Conservation (phyloP, 768 basidiomycete genomes). For the Sporobolomyces roseus region DNA sequence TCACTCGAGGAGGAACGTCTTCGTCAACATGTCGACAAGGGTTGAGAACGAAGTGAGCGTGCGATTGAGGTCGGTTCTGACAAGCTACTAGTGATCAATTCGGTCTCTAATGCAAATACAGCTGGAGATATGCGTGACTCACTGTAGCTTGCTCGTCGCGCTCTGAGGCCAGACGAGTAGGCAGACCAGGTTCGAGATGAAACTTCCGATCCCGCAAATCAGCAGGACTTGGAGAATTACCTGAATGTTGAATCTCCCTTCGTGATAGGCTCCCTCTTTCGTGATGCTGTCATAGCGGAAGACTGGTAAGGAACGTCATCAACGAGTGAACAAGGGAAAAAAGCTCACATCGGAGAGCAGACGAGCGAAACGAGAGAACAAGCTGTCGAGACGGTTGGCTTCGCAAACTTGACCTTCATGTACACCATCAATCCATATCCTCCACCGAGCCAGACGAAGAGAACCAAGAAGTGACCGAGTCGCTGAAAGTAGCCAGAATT, state of each 20-base stretch:
- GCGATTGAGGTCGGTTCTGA: conserved; percentile 60
- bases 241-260: conserved; percentile 38
- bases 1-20: conserved; percentile 74
- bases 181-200: conserved; percentile 79
- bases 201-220: conserved; percentile 70
- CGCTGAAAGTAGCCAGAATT: conserved; percentile 53
- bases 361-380: conserved; percentile 52
- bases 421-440: conserved; percentile 79
- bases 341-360: conserved; percentile 25
- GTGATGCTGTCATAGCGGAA: conserved; percentile 32
- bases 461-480: conserved; percentile 67
- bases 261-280: conserved; percentile 43
- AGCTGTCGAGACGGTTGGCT: conserved; percentile 42
- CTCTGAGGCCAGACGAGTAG: conserved; percentile 76
- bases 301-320: not conserved
- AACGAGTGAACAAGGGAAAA: not conserved
- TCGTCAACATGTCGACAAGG: conserved; percentile 72
- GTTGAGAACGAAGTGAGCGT: conserved; percentile 83
- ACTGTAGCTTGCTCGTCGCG: conserved; percentile 75
- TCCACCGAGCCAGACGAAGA: conserved; percentile 72
- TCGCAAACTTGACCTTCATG: conserved; percentile 64
- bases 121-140: not conserved
- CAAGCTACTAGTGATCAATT: not conserved
- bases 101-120: too few relatives aligned
- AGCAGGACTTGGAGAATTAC: conserved; percentile 40